phyloP scores from a whole-genome alignment of 208 protist genomes.

The Leishmania guyanensis region DNA sequence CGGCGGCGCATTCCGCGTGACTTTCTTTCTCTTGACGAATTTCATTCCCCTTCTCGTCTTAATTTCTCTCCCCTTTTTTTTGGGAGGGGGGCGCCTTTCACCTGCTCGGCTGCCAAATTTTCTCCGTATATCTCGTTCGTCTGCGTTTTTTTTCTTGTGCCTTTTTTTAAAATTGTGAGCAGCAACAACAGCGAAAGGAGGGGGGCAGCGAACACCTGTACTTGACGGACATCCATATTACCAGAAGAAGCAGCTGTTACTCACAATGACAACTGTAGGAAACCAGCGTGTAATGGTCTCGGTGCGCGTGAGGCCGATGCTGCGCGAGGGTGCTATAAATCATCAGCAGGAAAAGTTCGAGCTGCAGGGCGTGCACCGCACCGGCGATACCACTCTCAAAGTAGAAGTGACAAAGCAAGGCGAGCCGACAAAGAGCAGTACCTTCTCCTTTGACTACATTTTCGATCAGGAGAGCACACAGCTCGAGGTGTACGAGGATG shows the following conservation, averaged over 20 bases:
- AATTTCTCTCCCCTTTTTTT: background rate
- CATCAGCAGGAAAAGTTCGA: conserved; percentile 78
- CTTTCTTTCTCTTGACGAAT: background rate
- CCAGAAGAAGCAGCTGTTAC: background rate
- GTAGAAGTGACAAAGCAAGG: conserved; percentile 57
- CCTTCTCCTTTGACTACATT: conserved; percentile 87
- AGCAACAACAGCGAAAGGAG: background rate
- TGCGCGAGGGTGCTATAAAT: conserved; percentile 56
- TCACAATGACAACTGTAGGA: conserved; percentile 35
- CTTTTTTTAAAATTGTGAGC: background rate
- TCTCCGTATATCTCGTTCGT: background rate
- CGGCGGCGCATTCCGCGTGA: background rate
- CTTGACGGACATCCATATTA: background rate
- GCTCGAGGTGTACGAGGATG: conserved; percentile 91
- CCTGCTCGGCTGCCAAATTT: too few species aligned
- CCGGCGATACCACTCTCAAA: conserved; percentile 62
- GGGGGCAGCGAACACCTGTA: too few species aligned
- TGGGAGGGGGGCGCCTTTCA: background rate
- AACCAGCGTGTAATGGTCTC: conserved; percentile 82
- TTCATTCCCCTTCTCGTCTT: background rate
- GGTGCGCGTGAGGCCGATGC: conserved; percentile 81
- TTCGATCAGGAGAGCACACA: conserved; percentile 89
- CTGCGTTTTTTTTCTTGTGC: background rate
- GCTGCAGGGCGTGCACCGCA: conserved; percentile 52
- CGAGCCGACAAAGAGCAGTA: conserved; percentile 52